Base-by-base conservation (phyloP, 2,329 filamentous ascomycete genomes). In the Atkinsonella hypoxylon region DNA sequence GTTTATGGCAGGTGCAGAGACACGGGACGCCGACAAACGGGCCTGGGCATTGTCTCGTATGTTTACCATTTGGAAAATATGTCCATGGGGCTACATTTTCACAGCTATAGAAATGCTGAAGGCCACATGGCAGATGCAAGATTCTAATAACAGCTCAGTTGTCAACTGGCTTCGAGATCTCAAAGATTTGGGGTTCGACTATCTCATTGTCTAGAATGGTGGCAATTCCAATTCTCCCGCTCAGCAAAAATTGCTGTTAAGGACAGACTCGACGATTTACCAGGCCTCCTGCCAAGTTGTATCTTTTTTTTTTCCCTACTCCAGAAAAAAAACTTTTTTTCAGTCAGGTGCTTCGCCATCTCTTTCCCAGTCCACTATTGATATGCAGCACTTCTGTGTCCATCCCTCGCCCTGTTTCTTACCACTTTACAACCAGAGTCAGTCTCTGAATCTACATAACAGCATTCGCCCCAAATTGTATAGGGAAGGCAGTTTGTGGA, bases 1-100 rank as follows among this genome's bases (percentile, higher is more conserved):
- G 0, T 80, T 81, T 55, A 70, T 81, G 31, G 75, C 75, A 2
- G 78, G 78, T 1, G 77, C 77, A 0, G 77, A 80, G 57, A 73
- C 74, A 3, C 68, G 69, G 41, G 69, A 76, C 49, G 61, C 64
- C 0, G 63, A 66, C 36, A 72, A 71, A 51, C 67, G 76, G 39
- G 66, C 62, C 3, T 79, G 76, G 77, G 70, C 75, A n/a, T 64
- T 77, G 58, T 65, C 72, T 48, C 70, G 73, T 12, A 59, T 76
- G 42, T 59, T 70, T 53, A 64, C 63, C 34, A 71, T 75, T 58
- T 70, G 70, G 62, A 64, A 67, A 18, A 64, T 67, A 17, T 73
- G 70, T 52, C 70, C 72, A 0, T 77, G 74, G 72, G 72, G 72
- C 2, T 76, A 77, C 62, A 66, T 76, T 10, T 71, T 73, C 26